A percentile compares a stretch with the other conserved stretches of the same genome.
Evolutionary conservation across 805 yeast species (phyloP).

Genomic region (Cyberlindnera samutprakarnensis): DNA sequence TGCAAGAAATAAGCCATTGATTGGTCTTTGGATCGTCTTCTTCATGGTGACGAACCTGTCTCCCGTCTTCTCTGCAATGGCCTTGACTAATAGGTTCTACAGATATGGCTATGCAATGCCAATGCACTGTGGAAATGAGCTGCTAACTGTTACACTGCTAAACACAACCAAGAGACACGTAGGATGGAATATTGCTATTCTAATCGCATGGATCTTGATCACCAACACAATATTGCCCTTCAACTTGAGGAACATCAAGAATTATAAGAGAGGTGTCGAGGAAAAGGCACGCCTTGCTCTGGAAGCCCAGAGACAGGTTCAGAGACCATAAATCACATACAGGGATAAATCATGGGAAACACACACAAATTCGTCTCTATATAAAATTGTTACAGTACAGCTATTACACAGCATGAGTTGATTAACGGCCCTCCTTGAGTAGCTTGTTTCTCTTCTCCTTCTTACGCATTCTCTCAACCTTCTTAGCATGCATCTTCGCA

Average conservation of each 20-base stretch:
- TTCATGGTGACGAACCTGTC: conserved; percentile 67
- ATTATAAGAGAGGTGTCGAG: too few relatives aligned
- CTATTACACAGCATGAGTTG: too few relatives aligned
- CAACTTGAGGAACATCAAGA: conserved; percentile 34
- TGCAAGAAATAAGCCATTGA: conserved; percentile 48
- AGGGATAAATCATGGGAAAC: too few relatives aligned
- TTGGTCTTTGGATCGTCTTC: conserved; percentile 66
- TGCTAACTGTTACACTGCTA: conserved; percentile 51
- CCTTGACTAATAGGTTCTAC: conserved; percentile 47
- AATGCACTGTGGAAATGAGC: conserved; percentile 55
- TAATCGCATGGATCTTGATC: conserved; percentile 53
- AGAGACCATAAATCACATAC: too few relatives aligned
- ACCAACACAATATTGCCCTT: conserved; percentile 38
- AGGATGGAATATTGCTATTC: conserved; percentile 54
- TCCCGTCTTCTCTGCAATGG: conserved; percentile 62
- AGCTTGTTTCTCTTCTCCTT: conserved; percentile 93
- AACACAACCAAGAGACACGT: conserved; percentile 47
- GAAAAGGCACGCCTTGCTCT: conserved; percentile 8
- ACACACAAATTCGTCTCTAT: too few relatives aligned
- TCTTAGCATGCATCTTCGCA: conserved; percentile 84
- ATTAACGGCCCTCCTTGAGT: conserved; percentile 73
- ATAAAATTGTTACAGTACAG: too few relatives aligned
- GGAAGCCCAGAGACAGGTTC: conserved; percentile 2
- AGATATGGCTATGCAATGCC: conserved; percentile 66
- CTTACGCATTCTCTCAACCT: conserved; percentile 81